Conservation (phyloP, 225 moss, liverwort and hornwort species). For the Sphagnum tenellum region DNA sequence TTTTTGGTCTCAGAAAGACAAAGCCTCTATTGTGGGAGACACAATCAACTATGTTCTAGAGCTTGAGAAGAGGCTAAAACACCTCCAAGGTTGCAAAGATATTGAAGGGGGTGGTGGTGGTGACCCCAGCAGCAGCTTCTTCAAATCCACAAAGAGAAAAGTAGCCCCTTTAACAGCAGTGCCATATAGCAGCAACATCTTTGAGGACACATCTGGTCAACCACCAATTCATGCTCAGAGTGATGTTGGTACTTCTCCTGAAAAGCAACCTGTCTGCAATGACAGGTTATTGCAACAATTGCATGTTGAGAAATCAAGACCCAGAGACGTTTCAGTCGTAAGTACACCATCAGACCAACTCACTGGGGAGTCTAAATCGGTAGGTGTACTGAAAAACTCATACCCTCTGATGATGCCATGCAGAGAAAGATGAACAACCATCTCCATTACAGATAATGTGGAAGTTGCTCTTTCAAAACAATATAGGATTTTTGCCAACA, state of each 20-base stretch:
- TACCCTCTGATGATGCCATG: no score
- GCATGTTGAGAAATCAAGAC: no score
- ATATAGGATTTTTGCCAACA: no score
- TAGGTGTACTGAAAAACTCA: not conserved
- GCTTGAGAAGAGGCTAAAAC: slow-evolving; percentile 91
- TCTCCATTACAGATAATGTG: no score
- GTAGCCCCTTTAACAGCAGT: slow-evolving; percentile 2
- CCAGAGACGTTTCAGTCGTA: slow-evolving; percentile 10
- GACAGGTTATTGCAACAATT: no score
- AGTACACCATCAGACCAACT: slow-evolving; percentile 40
- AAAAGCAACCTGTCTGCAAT: no score
- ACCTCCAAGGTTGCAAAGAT: slow-evolving; percentile 78
- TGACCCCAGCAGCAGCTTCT: slow-evolving; percentile 14
- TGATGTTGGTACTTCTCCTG: no score
- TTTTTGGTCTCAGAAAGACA: slow-evolving; percentile 57
- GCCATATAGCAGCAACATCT: no score
- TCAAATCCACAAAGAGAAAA: slow-evolving; percentile 39
- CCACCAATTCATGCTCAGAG: no score
- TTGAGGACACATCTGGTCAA: no score
- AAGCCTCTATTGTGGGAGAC: slow-evolving; percentile 94
- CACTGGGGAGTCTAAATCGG: slow-evolving; percentile 26
- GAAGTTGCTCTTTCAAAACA: no score
- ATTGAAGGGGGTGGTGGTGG: slow-evolving; percentile 6
- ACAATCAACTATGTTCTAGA: slow-evolving; percentile 90
- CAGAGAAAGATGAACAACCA: no score